Evolutionary conservation across 2,329 filamentous ascomycete genomes (phyloP), one percentile per base, ranked within the genome.

Genomic region (Aspergillus neotritici): DNA sequence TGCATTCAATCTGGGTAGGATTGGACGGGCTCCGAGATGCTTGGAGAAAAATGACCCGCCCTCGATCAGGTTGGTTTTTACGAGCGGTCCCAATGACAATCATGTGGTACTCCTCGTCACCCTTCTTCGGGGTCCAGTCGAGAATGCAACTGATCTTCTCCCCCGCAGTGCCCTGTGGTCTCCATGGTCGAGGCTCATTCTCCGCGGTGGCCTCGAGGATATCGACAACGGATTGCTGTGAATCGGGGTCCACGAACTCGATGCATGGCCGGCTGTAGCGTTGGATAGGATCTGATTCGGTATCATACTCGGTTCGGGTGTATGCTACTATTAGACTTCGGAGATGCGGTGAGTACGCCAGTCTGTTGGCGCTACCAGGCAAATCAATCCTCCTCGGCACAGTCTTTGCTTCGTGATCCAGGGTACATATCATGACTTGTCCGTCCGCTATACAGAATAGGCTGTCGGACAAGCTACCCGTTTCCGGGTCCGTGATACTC

Each of bases 291-390:
- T 55, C 51, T 29, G 52, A 38, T 5, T 57, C 57, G 5, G 53
- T 48, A 16, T 63, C 55, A 5, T 52, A 45, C 35, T 60, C 55
- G 3, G 52, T 55, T 14, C 52, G 52, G 31, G 56, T 62, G 47
- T 69, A 76, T 15, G 73, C 73, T 10, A 76, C 70, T 28, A 80
- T 67, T 21, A 80, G 63, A 46, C 69, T 70, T 10, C 67, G 64
- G 8, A 76, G 56, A 38, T 65, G 60, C 10, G 62, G 55, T 8
- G 74, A 71, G 54, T 75, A 77, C 8, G 68, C 57, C 8, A 76
- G 43, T 43, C 64, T 65, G 49, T 56, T 65, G 7, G 70, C 67
- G 13, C 61, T 66, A n/a, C 70, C 70, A 32, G 64, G 63, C 10
- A 72, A 40, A 16, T 56, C 54, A 25, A 69, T 64, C 12, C 63